Conservation (phyloP, 371 early-diverging fungal genomes). For the Sporodiniella umbellata region DNA sequence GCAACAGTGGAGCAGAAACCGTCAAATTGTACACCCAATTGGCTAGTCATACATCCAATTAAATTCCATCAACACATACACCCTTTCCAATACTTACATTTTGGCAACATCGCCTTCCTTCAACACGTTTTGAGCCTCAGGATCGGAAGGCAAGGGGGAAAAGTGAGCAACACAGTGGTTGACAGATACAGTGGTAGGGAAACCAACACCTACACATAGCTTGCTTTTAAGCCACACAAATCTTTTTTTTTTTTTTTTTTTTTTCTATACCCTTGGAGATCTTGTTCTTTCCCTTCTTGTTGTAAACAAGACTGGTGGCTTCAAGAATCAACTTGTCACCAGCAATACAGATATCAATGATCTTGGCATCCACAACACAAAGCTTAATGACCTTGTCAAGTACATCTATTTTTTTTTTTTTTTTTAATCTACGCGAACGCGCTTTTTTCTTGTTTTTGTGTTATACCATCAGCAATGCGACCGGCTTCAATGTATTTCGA, state of each 20-base stretch:
- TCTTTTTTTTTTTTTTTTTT: neutral
- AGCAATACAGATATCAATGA: constrained; percentile 75
- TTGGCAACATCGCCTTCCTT: constrained; percentile 87
- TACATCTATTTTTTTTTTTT: constrained; percentile 45
- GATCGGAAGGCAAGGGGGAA: constrained; percentile 69
- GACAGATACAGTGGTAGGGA: constrained; percentile 84
- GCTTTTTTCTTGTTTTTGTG: neutral
- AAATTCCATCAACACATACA: neutral
- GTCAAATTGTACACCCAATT: constrained; percentile 94
- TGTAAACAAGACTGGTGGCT: constrained; percentile 54
- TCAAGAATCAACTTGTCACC: constrained; percentile 79
- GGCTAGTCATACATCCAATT: constrained; percentile 32
- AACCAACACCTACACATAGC: constrained; percentile 69
- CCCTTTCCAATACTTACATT: constrained; percentile 56
- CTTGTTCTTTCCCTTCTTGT: constrained; percentile 51
- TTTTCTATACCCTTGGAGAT: constrained; percentile 73
- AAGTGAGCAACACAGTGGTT: constrained; percentile 88
- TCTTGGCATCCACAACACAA: constrained; percentile 69
- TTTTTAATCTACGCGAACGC: neutral
- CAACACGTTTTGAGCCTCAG: constrained; percentile 55
- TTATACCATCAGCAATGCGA: constrained; percentile 78
- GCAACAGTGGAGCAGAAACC: constrained; percentile 88
- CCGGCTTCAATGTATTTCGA: constrained; percentile 89
- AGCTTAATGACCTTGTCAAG: constrained; percentile 67
- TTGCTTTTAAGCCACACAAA: constrained; percentile 12